Evolutionary conservation across 169 alveolate species (phyloP), one percentile per base, ranked within the genome.

Genomic region (Amoebophrya sp.): DNA sequence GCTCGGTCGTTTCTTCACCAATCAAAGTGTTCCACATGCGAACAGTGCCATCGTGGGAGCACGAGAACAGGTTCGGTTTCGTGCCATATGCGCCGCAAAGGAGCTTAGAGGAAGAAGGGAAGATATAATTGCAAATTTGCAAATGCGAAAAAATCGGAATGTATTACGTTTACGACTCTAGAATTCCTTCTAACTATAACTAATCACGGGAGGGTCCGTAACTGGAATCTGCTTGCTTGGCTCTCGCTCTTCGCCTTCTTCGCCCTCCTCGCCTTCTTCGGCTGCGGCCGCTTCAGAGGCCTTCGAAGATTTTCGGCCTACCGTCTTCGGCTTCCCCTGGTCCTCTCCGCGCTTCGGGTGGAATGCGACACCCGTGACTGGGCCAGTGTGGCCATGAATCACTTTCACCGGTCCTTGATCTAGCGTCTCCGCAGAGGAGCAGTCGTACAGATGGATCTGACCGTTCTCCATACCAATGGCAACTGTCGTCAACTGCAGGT

Each of bases 381-480:
- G 33, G 26, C 83, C 83, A 10, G 2, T 65, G 83, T 65, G 83
- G 2, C 83, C 83, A 10, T 29, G 38, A 29, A 65, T 65, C 12
- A 18, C 26, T 18, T 65, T 65, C 39, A 65, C 10, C 33, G 83
- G 33, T 36, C 83, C 83, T 36, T 29, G 38, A 26, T 65, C 83
- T 36, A 36, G 38, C 10, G 83, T 65, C 26, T 65, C 78, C 36
- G 55, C 92, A 29, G 92, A 90, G 10, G 33, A 23, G 33, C 33
- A 77, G 3, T 90, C 78, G 83, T 36, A 39, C 78, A 41, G 78
- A 36, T 40, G 38, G 41, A 90, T 90, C 34, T 41, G 41, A 78
- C 92, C 92, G 92, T 90, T 65, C 78, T 90, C 92, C 92, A 90
- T n/a, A 1, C 55, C 40, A 0, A 90, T 78, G 36, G 92, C 92